Base-by-base conservation (phyloP, 2,329 filamentous ascomycete species). In the Zymoseptoria tritici region DNA sequence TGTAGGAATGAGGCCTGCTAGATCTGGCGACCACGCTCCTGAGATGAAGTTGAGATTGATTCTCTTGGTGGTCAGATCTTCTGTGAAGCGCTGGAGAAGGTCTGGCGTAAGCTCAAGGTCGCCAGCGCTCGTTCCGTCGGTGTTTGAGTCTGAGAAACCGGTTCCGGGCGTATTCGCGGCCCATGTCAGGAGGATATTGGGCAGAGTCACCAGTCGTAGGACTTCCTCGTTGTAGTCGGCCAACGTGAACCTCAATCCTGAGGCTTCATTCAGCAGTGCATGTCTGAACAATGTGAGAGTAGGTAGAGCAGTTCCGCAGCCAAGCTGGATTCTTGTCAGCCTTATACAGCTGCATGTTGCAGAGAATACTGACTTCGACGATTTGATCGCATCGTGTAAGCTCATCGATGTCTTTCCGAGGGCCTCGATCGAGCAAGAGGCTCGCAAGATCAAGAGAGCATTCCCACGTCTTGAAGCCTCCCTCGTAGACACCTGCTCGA, bases 391-490 rank as follows among this genome's bases (percentile, higher is more conserved):
- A 51, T 52, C 50, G 55, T 52, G 49, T 31, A 21, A 57, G 49
- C 49, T 57, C 55, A n/a, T 57, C 49, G 50, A 57, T 21, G 19
- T 57, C 50, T 31, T 51, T 57, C 21, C 49, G 49, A 31, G 78
- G 78, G 4, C 79, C 79, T 7, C 77, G 74, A 57, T 80, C 78
- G 1, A 81, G 71, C 0, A 80, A 70, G 54, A 88, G 84, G 70
- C 85, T 89, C 55, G 90, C 88, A 19, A 94, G 79, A 71, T 94
- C 90, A 56, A 91, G 80, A 61, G 87, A 90, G 75, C 89, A 92
- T 76, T 94, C 90, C 90, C 90, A 94, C 68, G 88, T 92, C 78
- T 94, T 94, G 78, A 93, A 91, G 22, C 90, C 90, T 59, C 90
- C 90, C 75, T 94, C 90, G 74, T 94, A 94, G 61, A 93, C 83